Evolutionary conservation across 768 basidiomycete species (phyloP), one percentile per base, ranked within the genome.

Genomic region (Tricholoma furcatifolium): DNA sequence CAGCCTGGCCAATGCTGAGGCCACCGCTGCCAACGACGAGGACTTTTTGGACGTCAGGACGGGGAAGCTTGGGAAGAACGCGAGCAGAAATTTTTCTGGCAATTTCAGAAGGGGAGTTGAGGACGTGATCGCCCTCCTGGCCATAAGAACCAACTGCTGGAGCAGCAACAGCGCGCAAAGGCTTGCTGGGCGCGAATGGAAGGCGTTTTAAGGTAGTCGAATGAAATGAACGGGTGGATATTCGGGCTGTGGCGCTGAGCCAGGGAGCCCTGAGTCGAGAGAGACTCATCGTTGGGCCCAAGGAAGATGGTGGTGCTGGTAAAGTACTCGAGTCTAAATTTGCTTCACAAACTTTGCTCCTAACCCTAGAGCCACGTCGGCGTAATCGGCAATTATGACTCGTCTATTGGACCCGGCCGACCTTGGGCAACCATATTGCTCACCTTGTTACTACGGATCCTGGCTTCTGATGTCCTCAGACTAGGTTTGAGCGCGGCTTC

Each of bases 1-100:
- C 97, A 4, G 97, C 97, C 70, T 99, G 97, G 24, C 97, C 97
- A 52, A 99, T 99, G 63, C 86, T 88, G 42, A 99, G 84, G 49
- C 97, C 97, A 60, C 97, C 97, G 60, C 87, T 90, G 53, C 97
- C 97, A 20, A 99, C 93, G 55, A 98, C 93, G 60, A 98, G 82
- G 47, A 98, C 97, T 65, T 93, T 94, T 69, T 88, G 84, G 47
- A 98, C 94, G 60, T 97, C 84, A 12, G 95, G 91, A 34, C 93
- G 85, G 39, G 90, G 87, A 31, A 98, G 78, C 65, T 91, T 90
- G 31, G 97, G 95, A 18, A 99, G 79, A 51, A 98, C 96, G 62
- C 88, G 91, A 27, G 95, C 94, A 9, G 94, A 97, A 53, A 99
- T 85, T 66, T 82, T 87, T 60, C 95, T 84, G 12, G 97, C 97